A percentile compares a stretch with the other conserved stretches of the same genome.
These are phyloP conservation scores for Globisporangium mamillatum DNA, from an alignment of 352 stramenopile species.

Conservation along the genomic window DNA sequence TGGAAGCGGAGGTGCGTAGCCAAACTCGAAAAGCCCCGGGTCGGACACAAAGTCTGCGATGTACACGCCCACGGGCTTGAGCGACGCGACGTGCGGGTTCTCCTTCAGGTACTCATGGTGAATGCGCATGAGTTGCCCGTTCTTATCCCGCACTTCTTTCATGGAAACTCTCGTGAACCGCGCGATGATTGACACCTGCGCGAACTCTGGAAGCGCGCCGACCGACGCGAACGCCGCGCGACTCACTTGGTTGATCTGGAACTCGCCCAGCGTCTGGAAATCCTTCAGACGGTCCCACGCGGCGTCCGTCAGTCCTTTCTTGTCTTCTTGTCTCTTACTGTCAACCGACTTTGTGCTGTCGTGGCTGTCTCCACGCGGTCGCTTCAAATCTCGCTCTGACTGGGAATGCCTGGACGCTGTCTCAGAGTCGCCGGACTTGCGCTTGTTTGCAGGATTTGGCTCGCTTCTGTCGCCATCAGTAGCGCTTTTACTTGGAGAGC, in stretches of 20 bases:
- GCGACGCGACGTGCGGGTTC: conserved; percentile 50
- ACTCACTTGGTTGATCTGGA: conserved; percentile 70
- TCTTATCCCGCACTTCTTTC: conserved; percentile 71
- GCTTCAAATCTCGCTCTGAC: conserved; percentile 13
- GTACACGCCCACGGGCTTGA: conserved; percentile 49
- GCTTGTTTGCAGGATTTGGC: background rate
- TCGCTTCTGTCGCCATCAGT: background rate
- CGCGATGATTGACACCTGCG: conserved; percentile 66
- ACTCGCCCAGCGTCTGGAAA: conserved; percentile 51
- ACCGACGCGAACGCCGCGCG: conserved; percentile 65
- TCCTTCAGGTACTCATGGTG: conserved; percentile 72
- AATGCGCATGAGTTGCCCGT: conserved; percentile 69
- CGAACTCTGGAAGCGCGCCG: conserved; percentile 67
- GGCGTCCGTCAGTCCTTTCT: conserved; percentile 54
- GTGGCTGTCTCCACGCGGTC: conserved; percentile 23
- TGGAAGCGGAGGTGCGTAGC: conserved; percentile 71
- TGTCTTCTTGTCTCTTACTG: conserved; percentile 28
- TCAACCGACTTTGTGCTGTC: conserved; percentile 23
- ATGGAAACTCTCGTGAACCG: conserved; percentile 65
- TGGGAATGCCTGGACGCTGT: conserved; percentile 15
- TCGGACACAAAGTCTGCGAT: conserved; percentile 45
- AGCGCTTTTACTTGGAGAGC: background rate
- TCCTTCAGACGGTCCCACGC: conserved; percentile 80
- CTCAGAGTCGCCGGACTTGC: conserved; percentile 4
- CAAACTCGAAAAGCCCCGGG: conserved; percentile 55